Conservation (phyloP, 106 monocot species). For the Acanthochlamys bracteata region DNA sequence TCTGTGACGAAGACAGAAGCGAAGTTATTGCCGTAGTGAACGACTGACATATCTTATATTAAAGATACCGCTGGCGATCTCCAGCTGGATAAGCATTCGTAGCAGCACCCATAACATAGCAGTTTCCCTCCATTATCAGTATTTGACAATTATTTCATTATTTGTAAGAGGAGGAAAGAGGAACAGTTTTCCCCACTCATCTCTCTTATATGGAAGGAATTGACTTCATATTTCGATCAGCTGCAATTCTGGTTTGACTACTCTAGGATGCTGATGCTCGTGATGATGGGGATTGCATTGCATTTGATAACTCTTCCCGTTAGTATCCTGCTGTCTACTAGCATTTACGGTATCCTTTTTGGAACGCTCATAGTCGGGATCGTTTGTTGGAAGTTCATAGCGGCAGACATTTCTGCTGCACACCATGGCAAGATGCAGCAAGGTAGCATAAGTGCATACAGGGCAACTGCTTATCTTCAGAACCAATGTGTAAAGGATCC, state of each 20-base stretch:
- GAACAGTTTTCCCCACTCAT: too few relatives aligned
- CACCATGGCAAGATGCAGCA: slow-evolving; percentile 77
- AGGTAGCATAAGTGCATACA: slow-evolving; percentile 75
- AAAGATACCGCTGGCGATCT: too few relatives aligned
- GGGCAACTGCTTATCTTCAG: slow-evolving; percentile 53
- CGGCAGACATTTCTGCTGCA: slow-evolving; percentile 68
- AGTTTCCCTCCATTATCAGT: too few relatives aligned
- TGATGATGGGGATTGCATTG: slow-evolving; percentile 1
- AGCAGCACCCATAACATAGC: too few relatives aligned
- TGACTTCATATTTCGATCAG: slow-evolving; percentile 35
- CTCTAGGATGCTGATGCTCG: slow-evolving; percentile 7
- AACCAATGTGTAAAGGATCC: slow-evolving; percentile 29
- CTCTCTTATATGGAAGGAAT: slow-evolving; percentile 18
- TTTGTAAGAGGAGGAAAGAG: too few relatives aligned
- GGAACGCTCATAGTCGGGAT: slow-evolving; percentile 57
- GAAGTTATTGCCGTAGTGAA: too few relatives aligned
- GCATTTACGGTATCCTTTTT: slow-evolving; percentile 16
- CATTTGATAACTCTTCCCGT: slow-evolving; percentile 21
- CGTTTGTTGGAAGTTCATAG: slow-evolving; percentile 81
- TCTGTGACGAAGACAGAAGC: too few relatives aligned
- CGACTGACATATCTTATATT: too few relatives aligned
- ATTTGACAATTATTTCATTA: too few relatives aligned
- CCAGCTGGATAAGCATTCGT: too few relatives aligned
- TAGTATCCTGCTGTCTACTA: slow-evolving; percentile 14
- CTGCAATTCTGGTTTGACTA: slow-evolving; percentile 8